phyloP scores from a whole-genome alignment of 2,329 filamentous ascomycete species.

The Ceratocystis huliohia region DNA sequence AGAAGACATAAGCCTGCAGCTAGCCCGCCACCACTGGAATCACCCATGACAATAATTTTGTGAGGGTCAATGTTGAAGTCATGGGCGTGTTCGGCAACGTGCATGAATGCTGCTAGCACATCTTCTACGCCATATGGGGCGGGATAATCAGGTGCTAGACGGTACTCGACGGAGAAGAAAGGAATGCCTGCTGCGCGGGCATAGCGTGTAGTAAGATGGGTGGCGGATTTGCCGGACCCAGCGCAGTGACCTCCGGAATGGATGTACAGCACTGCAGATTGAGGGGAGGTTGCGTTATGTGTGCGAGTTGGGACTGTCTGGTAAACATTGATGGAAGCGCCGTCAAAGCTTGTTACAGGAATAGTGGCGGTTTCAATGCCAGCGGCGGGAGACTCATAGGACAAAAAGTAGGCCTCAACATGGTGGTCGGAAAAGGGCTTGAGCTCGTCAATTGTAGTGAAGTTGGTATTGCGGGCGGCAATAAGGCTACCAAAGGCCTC shows the following conservation, averaged over 20 bases:
- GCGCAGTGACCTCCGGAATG: conserved; percentile 34
- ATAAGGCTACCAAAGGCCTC: conserved; percentile 10
- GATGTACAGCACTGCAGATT: conserved; percentile 29
- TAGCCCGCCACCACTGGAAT: conserved; percentile 23
- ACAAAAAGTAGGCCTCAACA: conserved; percentile 1
- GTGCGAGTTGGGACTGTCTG: conserved; percentile 20
- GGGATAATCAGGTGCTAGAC: conserved; percentile 33
- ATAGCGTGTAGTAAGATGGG: conserved; percentile 24
- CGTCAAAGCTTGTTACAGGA: conserved; percentile 22
- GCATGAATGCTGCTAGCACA: conserved; percentile 26
- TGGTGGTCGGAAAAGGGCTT: neutral
- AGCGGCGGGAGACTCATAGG: conserved; percentile 8
- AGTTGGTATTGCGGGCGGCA: neutral
- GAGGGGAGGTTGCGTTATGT: neutral
- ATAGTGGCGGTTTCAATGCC: conserved; percentile 14
- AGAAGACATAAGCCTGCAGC: conserved; percentile 30
- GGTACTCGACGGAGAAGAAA: conserved; percentile 32
- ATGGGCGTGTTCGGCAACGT: conserved; percentile 24
- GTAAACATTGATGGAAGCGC: conserved; percentile 21
- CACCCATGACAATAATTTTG: conserved; percentile 23
- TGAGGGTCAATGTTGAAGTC: conserved; percentile 22
- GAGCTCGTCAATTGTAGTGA: neutral
- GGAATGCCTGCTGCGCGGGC: conserved; percentile 27
- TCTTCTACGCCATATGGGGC: conserved; percentile 30
- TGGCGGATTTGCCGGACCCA: conserved; percentile 26